Evolutionary conservation across 108 stramenopile species (phyloP).

Genomic region (Pseudonitzschia multiseries): DNA sequence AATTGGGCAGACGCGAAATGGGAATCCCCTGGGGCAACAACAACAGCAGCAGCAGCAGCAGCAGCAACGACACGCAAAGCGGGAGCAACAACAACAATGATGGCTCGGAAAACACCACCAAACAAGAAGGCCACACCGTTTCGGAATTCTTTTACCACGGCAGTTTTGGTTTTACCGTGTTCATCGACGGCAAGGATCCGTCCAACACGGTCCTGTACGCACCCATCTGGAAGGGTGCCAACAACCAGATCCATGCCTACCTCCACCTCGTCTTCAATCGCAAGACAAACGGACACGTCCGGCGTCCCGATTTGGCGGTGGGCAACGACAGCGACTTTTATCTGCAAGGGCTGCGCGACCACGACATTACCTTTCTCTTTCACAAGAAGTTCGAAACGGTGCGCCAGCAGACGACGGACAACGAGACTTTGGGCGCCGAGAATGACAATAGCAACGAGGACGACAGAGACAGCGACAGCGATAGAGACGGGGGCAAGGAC

Average conservation of each 20-base stretch:
- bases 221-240: conserved; percentile 8
- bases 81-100: not conserved
- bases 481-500: not conserved
- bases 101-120: not conserved
- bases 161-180: not conserved
- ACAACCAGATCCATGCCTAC: conserved; percentile 13
- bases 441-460: no score
- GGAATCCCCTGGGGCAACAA: no score
- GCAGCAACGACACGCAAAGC: not conserved
- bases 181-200: conserved; percentile 1
- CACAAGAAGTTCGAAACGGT: not conserved
- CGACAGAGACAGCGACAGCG: not conserved
- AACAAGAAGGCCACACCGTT: not conserved
- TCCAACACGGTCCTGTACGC: not conserved
- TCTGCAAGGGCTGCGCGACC: not conserved
- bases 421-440: not conserved
- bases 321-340: not conserved
- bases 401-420: not conserved
- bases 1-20: conserved; percentile 11
- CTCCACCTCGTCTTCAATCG: not conserved
- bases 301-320: not conserved
- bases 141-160: not conserved
- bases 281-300: not conserved
- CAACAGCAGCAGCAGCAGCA: no score
- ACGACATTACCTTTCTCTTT: not conserved